Evolutionary conservation across 306 rosid species (phyloP).

Genomic region (Medicago lupulina): DNA sequence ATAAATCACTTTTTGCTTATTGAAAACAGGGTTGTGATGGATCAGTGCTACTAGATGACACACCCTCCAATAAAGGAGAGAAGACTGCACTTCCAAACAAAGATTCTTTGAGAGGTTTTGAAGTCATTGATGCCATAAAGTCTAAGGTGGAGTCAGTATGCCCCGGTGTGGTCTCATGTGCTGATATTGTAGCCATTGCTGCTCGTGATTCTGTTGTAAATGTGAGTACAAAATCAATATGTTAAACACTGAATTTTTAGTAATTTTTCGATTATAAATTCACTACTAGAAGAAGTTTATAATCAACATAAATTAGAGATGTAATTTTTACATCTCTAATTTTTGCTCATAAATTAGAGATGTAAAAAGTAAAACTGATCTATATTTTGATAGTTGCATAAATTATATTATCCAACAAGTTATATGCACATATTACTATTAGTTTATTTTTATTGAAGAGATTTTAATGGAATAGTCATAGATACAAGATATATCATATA

Average conservation of each 20-base stretch:
- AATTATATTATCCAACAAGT: neutral
- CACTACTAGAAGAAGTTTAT: neutral
- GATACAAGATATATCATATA: no score
- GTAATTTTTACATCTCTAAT: no score
- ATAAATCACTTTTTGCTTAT: neutral
- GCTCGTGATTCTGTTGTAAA: constrained; percentile 75
- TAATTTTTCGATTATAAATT: neutral
- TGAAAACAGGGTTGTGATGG: constrained; percentile 84
- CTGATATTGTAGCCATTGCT: constrained; percentile 77
- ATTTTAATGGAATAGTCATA: no score
- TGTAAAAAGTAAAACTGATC: neutral
- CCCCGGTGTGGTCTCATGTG: constrained; percentile 80
- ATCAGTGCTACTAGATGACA: constrained; percentile 74
- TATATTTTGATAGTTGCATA: neutral
- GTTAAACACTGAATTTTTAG: neutral
- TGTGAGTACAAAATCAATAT: constrained; percentile 52
- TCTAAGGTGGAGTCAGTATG: constrained; percentile 65
- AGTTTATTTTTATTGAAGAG: no score
- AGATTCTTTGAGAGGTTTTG: constrained; percentile 61
- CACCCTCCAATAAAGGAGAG: constrained; percentile 64
- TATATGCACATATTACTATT: no score
- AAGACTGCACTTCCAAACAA: constrained; percentile 74
- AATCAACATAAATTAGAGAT: neutral
- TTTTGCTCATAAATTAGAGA: neutral
- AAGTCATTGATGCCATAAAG: constrained; percentile 69